A percentile compares a stretch with the other conserved stretches of the same genome.
Evolutionary conservation across 208 protist species (phyloP).

Genomic region (Acanthamoeba triangularis): DNA sequence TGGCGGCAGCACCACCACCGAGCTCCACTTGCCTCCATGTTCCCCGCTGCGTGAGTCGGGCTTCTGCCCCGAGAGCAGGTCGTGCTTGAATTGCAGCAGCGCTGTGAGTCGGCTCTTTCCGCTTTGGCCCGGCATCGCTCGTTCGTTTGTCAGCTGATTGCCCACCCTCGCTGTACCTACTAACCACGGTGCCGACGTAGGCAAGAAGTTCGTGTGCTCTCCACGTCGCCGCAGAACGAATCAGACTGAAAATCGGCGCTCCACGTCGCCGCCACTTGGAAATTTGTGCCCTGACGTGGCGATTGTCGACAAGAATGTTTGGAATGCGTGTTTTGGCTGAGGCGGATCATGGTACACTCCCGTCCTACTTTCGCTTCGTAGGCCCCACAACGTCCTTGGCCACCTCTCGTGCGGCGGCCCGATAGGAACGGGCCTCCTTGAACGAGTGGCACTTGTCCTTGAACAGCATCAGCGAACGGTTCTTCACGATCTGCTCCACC

Average conservation of each 20-base stretch:
- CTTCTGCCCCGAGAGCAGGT: not conserved
- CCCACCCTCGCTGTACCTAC: too few species aligned
- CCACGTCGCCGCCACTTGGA: too few species aligned
- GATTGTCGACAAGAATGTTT: too few species aligned
- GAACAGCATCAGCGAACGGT: slow-evolving; percentile 58
- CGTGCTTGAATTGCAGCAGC: not conserved
- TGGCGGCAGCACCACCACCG: too few species aligned
- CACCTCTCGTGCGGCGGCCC: not conserved
- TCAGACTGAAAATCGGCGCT: not conserved
- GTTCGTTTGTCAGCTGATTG: not conserved
- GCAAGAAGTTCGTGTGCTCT: too few species aligned
- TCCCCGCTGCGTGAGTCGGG: too few species aligned
- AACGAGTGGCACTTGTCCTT: slow-evolving; percentile 64
- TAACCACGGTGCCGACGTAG: too few species aligned
- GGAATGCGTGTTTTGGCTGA: too few species aligned
- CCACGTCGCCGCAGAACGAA: too few species aligned
- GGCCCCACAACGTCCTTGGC: slow-evolving; percentile 17
- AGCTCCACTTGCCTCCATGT: too few species aligned
- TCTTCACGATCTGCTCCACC: slow-evolving; percentile 68
- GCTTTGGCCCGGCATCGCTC: not conserved
- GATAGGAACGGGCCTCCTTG: not conserved
- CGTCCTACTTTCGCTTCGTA: not conserved
- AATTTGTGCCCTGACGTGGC: too few species aligned
- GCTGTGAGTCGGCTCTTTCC: not conserved
- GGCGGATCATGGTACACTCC: too few species aligned